These are phyloP conservation scores for Curvularia sp. DNA, from an alignment of 2,329 filamentous ascomycete species.

Conservation along the genomic window DNA sequence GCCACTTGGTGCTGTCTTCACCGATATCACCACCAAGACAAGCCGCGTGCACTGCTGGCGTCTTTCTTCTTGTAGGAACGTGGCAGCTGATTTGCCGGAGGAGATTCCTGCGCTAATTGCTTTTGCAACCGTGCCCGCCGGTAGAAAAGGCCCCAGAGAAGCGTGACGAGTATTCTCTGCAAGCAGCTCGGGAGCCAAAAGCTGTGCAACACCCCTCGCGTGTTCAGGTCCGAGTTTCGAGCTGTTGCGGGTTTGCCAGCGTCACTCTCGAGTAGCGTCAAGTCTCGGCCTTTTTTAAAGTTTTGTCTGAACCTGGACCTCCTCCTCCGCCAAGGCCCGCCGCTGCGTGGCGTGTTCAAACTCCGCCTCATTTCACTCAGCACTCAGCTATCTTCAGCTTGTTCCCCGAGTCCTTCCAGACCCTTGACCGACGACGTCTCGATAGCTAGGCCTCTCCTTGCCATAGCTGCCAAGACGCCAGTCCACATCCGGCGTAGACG, in stretches of 20 bases:
- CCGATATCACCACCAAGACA: constrained; percentile 14
- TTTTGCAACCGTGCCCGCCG: constrained; percentile 19
- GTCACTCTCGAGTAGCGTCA: constrained; percentile 5
- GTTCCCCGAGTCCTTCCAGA: constrained; percentile 10
- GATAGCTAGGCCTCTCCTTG: constrained; percentile 24
- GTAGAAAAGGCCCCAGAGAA: constrained; percentile 8
- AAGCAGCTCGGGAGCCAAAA: constrained; percentile 12
- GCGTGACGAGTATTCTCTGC: constrained; percentile 1
- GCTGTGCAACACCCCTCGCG: constrained; percentile 12
- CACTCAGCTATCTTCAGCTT: constrained; percentile 20
- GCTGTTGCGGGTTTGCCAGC: constrained; percentile 3
- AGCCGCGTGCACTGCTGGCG: constrained; percentile 12
- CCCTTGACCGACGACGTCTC: constrained; percentile 22
- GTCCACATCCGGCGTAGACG: constrained; percentile 31
- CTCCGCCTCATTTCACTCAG: constrained; percentile 11
- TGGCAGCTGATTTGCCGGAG: constrained; percentile 17
- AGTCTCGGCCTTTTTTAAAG: constrained; percentile 13
- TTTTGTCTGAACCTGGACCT: constrained; percentile 8
- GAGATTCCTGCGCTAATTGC: constrained; percentile 17
- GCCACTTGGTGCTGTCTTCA: background rate
- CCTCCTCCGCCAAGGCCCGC: constrained; percentile 13
- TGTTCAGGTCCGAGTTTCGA: background rate
- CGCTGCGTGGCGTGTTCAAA: constrained; percentile 10
- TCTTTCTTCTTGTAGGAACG: constrained; percentile 6
- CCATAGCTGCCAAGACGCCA: constrained; percentile 32